Evolutionary conservation across 2,329 filamentous ascomycete species (phyloP).

Genomic region (Trichoderma sp.): DNA sequence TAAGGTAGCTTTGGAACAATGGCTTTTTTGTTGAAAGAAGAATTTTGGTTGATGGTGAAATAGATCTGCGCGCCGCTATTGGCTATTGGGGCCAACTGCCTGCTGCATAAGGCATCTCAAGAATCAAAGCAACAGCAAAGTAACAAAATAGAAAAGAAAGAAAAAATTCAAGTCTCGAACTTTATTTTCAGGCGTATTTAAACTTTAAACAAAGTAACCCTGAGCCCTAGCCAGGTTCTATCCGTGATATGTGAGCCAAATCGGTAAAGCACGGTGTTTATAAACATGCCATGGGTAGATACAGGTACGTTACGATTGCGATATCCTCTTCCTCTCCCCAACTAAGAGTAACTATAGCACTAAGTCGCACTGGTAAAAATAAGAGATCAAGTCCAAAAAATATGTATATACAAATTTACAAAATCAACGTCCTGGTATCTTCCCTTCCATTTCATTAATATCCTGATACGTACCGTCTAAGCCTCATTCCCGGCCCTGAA

Average conservation of each 20-base stretch:
- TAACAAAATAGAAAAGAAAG: background rate
- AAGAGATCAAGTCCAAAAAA: background rate
- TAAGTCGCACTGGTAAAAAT: background rate
- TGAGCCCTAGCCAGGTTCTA: background rate
- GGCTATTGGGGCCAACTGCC: background rate
- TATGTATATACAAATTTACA: constrained; percentile 15
- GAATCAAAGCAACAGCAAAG: background rate
- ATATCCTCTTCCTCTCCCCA: background rate
- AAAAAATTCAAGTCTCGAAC: background rate
- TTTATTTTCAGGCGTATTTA: background rate
- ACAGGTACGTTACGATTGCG: background rate
- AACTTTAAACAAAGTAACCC: background rate
- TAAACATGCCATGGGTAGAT: background rate
- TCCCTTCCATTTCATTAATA: constrained; percentile 15
- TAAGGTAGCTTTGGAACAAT: background rate
- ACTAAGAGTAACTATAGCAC: background rate
- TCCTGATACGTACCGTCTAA: constrained; percentile 1
- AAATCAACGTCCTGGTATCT: constrained; percentile 13
- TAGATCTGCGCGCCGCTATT: background rate
- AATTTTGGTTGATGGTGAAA: background rate
- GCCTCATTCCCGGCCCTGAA: constrained; percentile 56
- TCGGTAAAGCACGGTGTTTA: background rate
- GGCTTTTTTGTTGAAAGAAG: too few species aligned
- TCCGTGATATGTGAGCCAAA: background rate
- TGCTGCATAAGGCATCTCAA: background rate